Evolutionary conservation across 257 asterid species (phyloP), one percentile per base, ranked within the genome.

Genomic region (Lavandula angustifolia): DNA sequence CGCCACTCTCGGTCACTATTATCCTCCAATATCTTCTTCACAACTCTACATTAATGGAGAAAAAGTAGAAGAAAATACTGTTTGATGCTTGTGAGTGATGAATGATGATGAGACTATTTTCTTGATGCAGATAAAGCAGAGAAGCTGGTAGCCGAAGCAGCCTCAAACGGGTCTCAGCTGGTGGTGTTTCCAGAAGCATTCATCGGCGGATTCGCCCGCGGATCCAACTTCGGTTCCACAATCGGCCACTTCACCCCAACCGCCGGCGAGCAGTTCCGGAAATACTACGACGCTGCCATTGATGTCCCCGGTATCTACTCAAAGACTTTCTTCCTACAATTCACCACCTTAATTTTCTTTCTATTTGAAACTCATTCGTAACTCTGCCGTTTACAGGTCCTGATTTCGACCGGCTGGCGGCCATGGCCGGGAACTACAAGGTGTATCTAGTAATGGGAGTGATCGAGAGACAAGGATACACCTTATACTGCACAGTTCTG

Each of bases 161-260:
- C 97, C 64, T 77, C 91, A 4, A 85, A 76, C 67, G 97, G 95
- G 16, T 73, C 99, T 9, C 88, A 92, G 74, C 72, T 92, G 75
- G 95, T 87, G 62, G 95, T 89, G 67, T 92, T 92, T 77, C 99
- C 97, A 7, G 99, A 92, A 84, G 99, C 96, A 56, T 92, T 92
- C 68, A 78, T 89, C 5, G 99, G 99, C 67, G 99, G 99, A 33
- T 92, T 89, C 67, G 97, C 99, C 11, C 95, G 99, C 43, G 97
- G 99, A 18, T 89, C 95, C 27, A 81, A 70, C 62, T 92, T 87
- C 66, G 99, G 99, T 40, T 89, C 81, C 47, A 68, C 89, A 6
- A 84, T 92, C 58, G 99, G 99, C 50, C 86, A 81, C 64, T 96
- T 89, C 41, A 78, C 96, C 4, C 78, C 88, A 62, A 87, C 88